A percentile compares a stretch with the other conserved stretches of the same genome.
These are phyloP conservation scores for Dactylorhiza incarnata DNA, from an alignment of 106 monocot species.

Conservation along the genomic window DNA sequence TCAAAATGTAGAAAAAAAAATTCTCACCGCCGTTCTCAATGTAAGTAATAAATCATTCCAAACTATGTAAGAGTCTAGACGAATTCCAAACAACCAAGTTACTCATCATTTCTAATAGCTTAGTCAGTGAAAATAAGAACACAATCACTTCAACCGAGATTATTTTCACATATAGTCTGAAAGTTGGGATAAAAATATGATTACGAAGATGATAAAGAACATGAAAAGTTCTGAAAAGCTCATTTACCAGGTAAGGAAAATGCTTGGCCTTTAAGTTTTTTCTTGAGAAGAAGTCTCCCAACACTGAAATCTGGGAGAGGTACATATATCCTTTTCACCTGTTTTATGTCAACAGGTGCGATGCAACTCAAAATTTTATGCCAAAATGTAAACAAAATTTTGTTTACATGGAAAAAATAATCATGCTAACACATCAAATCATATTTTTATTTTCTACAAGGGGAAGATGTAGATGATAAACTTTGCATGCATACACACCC, in stretches of 20 bases:
- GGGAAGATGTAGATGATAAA: neutral
- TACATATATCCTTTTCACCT: conserved; percentile 98
- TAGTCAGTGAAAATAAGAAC: neutral
- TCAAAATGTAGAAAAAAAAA: neutral
- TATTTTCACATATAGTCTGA: neutral
- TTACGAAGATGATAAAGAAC: neutral
- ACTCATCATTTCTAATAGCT: neutral
- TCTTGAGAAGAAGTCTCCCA: conserved; percentile 73
- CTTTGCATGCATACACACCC: no score
- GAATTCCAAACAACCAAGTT: neutral
- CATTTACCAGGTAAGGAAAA: conserved; percentile 79
- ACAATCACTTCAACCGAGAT: neutral
- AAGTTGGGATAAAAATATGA: neutral
- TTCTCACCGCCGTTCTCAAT: neutral
- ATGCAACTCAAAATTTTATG: neutral
- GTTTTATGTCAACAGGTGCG: conserved; percentile 2
- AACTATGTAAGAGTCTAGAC: neutral
- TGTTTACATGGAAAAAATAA: neutral
- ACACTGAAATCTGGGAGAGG: conserved; percentile 86
- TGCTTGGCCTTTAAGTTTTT: conserved; percentile 85
- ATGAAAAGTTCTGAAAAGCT: neutral
- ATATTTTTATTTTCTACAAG: neutral
- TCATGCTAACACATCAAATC: neutral
- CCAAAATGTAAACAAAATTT: neutral
- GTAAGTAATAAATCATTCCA: neutral